Percentiles rank a stretch among this genome's conserved stretches.
phyloP scores from a whole-genome alignment of 371 early-diverging fungal species.

The Mortierella polycephala region DNA sequence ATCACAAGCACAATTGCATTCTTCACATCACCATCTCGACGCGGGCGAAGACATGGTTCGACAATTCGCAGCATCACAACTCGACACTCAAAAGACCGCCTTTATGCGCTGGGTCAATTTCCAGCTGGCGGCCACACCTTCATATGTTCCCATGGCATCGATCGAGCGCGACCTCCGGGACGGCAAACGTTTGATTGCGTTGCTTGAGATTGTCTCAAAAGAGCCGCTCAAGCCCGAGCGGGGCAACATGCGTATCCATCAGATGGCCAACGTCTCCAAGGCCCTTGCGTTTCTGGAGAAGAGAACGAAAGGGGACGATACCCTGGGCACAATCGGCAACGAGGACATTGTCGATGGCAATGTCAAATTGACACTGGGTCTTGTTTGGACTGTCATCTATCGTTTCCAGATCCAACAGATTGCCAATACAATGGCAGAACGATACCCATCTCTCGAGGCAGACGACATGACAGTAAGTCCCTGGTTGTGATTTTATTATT shows the following conservation, averaged over 20 bases:
- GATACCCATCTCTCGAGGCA: constrained; percentile 27
- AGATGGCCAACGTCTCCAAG: constrained; percentile 82
- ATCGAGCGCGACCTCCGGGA: constrained; percentile 73
- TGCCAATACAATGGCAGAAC: constrained; percentile 49
- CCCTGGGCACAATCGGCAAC: constrained; percentile 80
- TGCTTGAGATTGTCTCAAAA: constrained; percentile 67
- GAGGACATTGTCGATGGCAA: constrained; percentile 91
- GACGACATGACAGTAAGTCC: constrained; percentile 45
- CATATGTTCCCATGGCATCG: constrained; percentile 44
- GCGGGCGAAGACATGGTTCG: constrained; percentile 57
- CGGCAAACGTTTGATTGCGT: constrained; percentile 69
- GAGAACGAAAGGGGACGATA: constrained; percentile 61
- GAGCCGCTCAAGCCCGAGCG: constrained; percentile 67
- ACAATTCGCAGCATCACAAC: constrained; percentile 49
- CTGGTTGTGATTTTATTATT: background rate
- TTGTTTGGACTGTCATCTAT: constrained; percentile 84
- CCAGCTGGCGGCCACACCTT: constrained; percentile 64
- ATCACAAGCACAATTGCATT: constrained; percentile 23
- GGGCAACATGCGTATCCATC: constrained; percentile 80
- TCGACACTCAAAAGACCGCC: constrained; percentile 78
- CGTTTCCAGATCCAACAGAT: constrained; percentile 73
- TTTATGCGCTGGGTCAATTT: constrained; percentile 88
- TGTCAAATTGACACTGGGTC: constrained; percentile 86
- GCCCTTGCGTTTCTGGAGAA: constrained; percentile 75
- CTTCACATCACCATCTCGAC: constrained; percentile 52